Base-by-base conservation (phyloP, 345 rosid species). In the Chamaenerion angustifolium region DNA sequence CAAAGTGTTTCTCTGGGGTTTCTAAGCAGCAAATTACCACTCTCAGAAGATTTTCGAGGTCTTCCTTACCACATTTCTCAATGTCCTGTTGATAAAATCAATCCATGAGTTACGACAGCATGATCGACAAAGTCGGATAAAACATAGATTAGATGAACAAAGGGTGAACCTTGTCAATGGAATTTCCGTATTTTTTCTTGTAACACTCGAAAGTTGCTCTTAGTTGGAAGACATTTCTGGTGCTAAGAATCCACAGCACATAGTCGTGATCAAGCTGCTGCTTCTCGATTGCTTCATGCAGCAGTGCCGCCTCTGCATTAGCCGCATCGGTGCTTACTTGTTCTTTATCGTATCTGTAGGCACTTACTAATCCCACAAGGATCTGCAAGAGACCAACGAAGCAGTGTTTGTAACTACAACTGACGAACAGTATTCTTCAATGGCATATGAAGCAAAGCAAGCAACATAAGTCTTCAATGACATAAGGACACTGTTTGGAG, bases 1-100 rank as follows among this genome's bases (percentile, higher is more conserved):
- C 95, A 47, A 92, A 87, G 61, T 92, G 85, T 66, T 70, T 82
- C 74, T 80, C 93, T 2, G 96, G 98, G 47, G 56, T 55, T 15
- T 76, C 75, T 49, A 83, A 64, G 64, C 98, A 81, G 45, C 54
- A 48, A 41, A 83, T 63, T n/a, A 61, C 76, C 56, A 63, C 68
- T 63, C 59, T 56, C 68, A 79, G 44, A 8, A 90, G 69, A 59
- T 66, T 64, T 60, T 63, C 77, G 57, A 86, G 35, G 46, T 78
- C 80, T 45, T 75, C 77, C 4, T 76, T 72, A 56, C 92, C 86
- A 40, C 72, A 69, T 4, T 35, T 69, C 65, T 61, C 55, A 52
- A 81, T 59, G 62, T 86, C 94, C 98, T 86, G 71, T 56, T 41
- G 42, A 6, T 43, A 59, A 42, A 43, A 45, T 14, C 51, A 0